Conservation (phyloP, 2,329 filamentous ascomycete species). For the Microdochium nivale region DNA sequence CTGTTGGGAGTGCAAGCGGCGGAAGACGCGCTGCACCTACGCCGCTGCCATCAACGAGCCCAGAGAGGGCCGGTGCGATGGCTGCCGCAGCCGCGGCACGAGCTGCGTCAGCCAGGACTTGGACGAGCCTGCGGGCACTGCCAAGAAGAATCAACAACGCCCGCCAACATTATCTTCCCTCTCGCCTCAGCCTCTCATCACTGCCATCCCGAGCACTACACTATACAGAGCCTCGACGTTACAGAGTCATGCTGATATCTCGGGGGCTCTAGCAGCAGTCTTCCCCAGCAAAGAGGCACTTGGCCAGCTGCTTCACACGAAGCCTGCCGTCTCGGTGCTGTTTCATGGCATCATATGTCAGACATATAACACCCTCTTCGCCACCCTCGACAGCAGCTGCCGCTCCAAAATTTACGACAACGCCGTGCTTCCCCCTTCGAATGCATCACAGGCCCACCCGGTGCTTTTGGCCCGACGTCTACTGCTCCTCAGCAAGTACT, state of each 20-base stretch:
- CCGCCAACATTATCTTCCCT: too few relatives aligned
- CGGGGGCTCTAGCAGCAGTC: conserved; percentile 22
- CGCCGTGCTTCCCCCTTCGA: not conserved
- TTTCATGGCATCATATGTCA: not conserved
- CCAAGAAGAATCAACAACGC: too few relatives aligned
- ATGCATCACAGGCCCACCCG: conserved; percentile 15
- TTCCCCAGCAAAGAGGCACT: conserved; percentile 1
- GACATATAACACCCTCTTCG: not conserved
- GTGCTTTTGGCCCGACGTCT: conserved; percentile 24
- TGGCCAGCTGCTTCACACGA: not conserved
- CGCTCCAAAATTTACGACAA: not conserved
- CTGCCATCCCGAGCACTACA: too few relatives aligned
- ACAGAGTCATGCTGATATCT: conserved; percentile 9
- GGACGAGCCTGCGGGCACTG: too few relatives aligned
- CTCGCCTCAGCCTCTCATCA: too few relatives aligned
- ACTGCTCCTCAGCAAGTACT: conserved; percentile 12
- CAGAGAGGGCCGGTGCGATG: conserved; percentile 23
- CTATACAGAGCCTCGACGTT: too few relatives aligned
- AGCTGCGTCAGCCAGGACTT: conserved; percentile 40
- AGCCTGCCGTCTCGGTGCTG: too few relatives aligned
- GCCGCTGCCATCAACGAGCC: conserved; percentile 11
- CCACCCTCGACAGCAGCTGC: not conserved
- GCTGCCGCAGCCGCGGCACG: conserved; percentile 33
- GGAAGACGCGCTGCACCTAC: conserved; percentile 43
- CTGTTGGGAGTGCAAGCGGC: conserved; percentile 50